Conservation (phyloP, 2,329 filamentous ascomycete genomes). For the Pseudogymnoascus destructans region DNA sequence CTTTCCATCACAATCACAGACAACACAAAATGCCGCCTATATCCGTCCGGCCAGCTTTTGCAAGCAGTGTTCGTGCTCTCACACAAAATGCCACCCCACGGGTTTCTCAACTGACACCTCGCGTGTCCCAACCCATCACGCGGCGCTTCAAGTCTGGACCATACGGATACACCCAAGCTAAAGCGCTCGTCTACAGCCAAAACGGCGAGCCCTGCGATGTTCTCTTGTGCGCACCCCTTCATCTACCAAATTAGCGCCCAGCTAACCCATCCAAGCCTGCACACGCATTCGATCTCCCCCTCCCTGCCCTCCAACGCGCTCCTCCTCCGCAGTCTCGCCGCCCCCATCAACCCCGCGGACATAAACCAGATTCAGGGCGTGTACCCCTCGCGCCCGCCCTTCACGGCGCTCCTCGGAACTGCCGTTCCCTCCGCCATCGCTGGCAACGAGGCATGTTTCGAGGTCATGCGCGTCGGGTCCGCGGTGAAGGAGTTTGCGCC, state of each 20-base stretch:
- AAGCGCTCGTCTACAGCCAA: slow-evolving; percentile 63
- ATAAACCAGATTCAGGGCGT: slow-evolving; percentile 97
- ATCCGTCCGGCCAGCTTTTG: not conserved
- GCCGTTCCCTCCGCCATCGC: slow-evolving; percentile 61
- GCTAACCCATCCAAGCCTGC: slow-evolving; percentile 36
- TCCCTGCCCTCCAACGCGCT: slow-evolving; percentile 52
- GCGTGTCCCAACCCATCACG: slow-evolving; percentile 11
- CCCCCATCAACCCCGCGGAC: slow-evolving; percentile 92
- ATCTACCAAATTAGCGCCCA: not conserved
- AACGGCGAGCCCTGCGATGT: slow-evolving; percentile 66
- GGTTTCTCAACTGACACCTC: not conserved
- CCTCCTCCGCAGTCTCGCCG: slow-evolving; percentile 76
- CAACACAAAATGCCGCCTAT: not conserved
- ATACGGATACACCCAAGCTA: slow-evolving; percentile 75
- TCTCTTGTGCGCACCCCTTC: slow-evolving; percentile 35
- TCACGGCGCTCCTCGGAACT: slow-evolving; percentile 66
- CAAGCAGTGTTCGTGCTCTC: not conserved
- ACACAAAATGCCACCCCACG: not conserved
- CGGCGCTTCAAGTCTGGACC: slow-evolving; percentile 38
- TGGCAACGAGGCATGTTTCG: slow-evolving; percentile 88
- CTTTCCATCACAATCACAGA: not conserved
- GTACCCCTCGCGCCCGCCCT: slow-evolving; percentile 74
- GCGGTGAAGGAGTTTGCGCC: slow-evolving; percentile 38
- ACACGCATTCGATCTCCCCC: slow-evolving; percentile 65
- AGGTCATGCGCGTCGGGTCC: slow-evolving; percentile 61